These are phyloP conservation scores for Calonectria pseudoreteaudii DNA, from an alignment of 2,329 filamentous ascomycete genomes.

Conservation along the genomic window DNA sequence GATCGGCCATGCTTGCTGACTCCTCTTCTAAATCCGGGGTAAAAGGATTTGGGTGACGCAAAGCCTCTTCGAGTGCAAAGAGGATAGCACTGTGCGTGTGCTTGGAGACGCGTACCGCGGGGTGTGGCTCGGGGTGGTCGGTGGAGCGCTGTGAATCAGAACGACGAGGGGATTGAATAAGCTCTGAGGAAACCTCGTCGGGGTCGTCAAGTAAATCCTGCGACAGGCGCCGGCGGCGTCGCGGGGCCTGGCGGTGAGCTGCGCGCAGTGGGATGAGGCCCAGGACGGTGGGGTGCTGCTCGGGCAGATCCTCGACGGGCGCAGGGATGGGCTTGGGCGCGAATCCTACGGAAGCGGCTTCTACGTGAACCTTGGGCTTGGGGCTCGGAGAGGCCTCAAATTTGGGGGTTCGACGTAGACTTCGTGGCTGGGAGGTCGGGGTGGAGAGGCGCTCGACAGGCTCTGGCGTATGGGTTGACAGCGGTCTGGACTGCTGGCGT, in stretches of 20 bases:
- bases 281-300: constrained; percentile 42
- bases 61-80: constrained; percentile 90
- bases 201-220: constrained; percentile 62
- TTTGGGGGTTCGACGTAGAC: constrained; percentile 64
- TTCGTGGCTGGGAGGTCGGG: constrained; percentile 58
- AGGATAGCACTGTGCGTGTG: constrained; percentile 91
- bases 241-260: constrained; percentile 51
- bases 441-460: constrained; percentile 56
- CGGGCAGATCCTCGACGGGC: constrained; percentile 35
- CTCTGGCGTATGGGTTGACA: constrained; percentile 48
- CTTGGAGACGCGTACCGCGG: constrained; percentile 76
- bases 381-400: constrained; percentile 60
- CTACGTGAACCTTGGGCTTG: constrained; percentile 58
- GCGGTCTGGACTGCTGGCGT: constrained; percentile 54
- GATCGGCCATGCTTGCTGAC: constrained; percentile 91
- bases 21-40: constrained; percentile 88
- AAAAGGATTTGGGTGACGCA: constrained; percentile 85
- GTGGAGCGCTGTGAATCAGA: constrained; percentile 47
- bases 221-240: constrained; percentile 53
- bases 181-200: constrained; percentile 53
- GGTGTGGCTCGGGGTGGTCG: constrained; percentile 55
- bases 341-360: constrained; percentile 62
- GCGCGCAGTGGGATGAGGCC: constrained; percentile 52
- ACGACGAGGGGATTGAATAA: constrained; percentile 39
- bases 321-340: constrained; percentile 51